Evolutionary conservation across 1,284 basidiomycete species (phyloP), one percentile per base, ranked within the genome.

Genomic region (Cutaneotrichosporon arboriforme): DNA sequence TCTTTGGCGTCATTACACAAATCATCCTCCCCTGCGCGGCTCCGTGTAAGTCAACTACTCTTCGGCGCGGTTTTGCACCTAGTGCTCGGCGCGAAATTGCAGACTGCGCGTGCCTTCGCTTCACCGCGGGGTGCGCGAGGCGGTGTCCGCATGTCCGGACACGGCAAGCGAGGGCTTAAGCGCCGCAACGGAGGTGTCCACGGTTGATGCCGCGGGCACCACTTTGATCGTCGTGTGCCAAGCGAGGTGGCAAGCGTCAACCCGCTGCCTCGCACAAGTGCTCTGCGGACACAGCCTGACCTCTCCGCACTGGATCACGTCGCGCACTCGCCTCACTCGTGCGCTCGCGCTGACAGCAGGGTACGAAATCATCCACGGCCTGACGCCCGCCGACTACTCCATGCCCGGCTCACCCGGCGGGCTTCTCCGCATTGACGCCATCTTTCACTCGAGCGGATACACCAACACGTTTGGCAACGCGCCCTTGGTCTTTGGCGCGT

Each of bases 361-460:
- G 96, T 98, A 98, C 74, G 96, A 98, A 71, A 82, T 98, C 65
- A 90, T 97, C 57, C 88, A 98, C 70, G 96, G 96, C 2, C 83
- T 97, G 31, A 94, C 89, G 0, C 94, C 94, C 0, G 94, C 94
- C 35, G 83, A 91, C 68, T 97, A 97, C 77, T 77, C 78, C 47
- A 93, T 96, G 81, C 84, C 83, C 44, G 92, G 96, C 22, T 97
- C 92, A 0, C 85, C 94, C 0, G 94, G 90, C 14, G 94, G 94
- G 1, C 82, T 98, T 8, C 85, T 87, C 12, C 85, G 94, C 49
- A 97, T 98, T 61, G 94, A 97, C 75, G 81, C 82, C 21, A 79
- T 97, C 42, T 91, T 98, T 75, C 83, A 86, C 61, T 79, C 81
- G 0, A 78, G 82, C 41, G 84, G 84, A 4, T 97, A 98, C 78